Evolutionary conservation across 1,284 basidiomycete genomes (phyloP).

Genomic region (Malassezia restricta): DNA sequence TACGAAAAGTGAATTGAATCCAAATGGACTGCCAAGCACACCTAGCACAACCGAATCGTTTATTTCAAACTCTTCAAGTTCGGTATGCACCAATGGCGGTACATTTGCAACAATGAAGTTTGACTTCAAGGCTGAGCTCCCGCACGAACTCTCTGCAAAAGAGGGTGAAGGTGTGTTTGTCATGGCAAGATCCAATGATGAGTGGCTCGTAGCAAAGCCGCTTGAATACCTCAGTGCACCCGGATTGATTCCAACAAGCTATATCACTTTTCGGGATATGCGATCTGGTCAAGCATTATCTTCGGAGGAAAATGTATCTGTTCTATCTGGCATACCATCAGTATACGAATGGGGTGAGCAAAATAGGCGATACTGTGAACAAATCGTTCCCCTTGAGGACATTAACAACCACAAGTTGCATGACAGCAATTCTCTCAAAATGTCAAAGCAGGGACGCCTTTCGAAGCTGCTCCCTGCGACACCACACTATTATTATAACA

Average conservation of each 20-base stretch:
- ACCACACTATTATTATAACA: not conserved
- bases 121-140: slow-evolving; percentile 83
- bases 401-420: slow-evolving; percentile 49
- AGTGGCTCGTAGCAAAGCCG: slow-evolving; percentile 63
- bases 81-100: not conserved
- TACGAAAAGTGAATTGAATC: slow-evolving; percentile 19
- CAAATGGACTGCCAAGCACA: slow-evolving; percentile 33
- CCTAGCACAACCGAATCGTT: slow-evolving; percentile 23
- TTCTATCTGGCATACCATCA: slow-evolving; percentile 55
- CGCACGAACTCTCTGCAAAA: slow-evolving; percentile 90
- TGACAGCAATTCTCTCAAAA: not conserved
- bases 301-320: slow-evolving; percentile 59
- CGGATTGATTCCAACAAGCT: slow-evolving; percentile 88
- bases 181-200: slow-evolving; percentile 38
- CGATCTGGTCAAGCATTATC: slow-evolving; percentile 54
- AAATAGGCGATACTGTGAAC: slow-evolving; percentile 88
- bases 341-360: slow-evolving; percentile 98
- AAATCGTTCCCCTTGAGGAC: slow-evolving; percentile 82
- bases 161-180: slow-evolving; percentile 79
- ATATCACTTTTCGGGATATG: slow-evolving; percentile 90
- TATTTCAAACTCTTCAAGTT: not conserved
- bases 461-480: not conserved
- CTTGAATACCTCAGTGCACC: slow-evolving; percentile 87
- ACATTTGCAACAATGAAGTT: slow-evolving; percentile 70
- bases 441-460: not conserved